phyloP scores from a whole-genome alignment of 2,329 filamentous ascomycete genomes.

The Trichoderma sp. region DNA sequence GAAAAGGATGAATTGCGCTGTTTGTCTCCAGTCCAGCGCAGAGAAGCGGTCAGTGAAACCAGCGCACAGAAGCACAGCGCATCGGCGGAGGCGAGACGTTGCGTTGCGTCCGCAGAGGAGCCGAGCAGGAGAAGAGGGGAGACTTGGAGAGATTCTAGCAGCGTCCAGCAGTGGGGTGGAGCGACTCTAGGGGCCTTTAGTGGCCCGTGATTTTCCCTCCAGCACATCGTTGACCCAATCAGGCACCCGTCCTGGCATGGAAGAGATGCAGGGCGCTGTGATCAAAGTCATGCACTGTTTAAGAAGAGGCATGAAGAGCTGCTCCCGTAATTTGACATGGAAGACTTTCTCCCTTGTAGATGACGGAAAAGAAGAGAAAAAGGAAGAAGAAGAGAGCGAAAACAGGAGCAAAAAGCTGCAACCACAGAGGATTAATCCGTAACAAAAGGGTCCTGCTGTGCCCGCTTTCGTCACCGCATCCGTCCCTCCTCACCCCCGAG shows the following conservation, averaged over 20 bases:
- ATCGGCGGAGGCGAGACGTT: conserved; percentile 4
- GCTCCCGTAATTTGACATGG: background rate
- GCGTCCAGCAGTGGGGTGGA: conserved; percentile 16
- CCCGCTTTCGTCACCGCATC: conserved; percentile 14
- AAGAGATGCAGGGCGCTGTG: conserved; percentile 2
- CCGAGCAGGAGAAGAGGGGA: background rate
- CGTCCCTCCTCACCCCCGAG: background rate
- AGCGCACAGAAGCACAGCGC: background rate
- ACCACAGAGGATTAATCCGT: background rate
- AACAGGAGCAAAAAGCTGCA: background rate
- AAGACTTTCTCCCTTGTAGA: background rate
- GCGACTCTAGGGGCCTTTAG: conserved; percentile 13
- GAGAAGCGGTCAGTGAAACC: conserved; percentile 20
- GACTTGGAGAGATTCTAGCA: background rate
- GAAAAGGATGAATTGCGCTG: background rate
- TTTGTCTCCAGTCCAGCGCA: conserved; percentile 1
- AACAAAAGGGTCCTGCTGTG: background rate
- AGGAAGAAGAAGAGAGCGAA: background rate
- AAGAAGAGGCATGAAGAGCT: conserved; percentile 10
- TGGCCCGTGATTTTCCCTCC: background rate
- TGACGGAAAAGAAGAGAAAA: background rate
- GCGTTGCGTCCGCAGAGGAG: conserved; percentile 13
- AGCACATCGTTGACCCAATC: conserved; percentile 10
- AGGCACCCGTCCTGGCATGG: conserved; percentile 12
- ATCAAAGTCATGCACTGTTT: conserved; percentile 16